Percentiles rank a stretch among this genome's conserved stretches.
Evolutionary conservation across 495 filamentous ascomycete genomes (phyloP).

Genomic region (Penicillium waksmanii): DNA sequence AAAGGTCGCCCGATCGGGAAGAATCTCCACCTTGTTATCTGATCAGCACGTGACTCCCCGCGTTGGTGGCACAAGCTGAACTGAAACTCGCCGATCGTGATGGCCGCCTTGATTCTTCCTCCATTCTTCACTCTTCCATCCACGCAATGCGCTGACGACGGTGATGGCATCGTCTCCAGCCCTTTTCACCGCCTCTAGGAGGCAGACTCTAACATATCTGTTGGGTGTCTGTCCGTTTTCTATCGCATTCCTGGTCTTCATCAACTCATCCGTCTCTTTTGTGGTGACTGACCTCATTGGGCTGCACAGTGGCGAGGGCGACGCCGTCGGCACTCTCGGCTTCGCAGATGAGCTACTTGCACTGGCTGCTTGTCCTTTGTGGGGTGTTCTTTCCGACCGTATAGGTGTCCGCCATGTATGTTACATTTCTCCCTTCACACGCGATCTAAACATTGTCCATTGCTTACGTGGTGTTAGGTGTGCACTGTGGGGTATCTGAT

Average conservation of each 20-base stretch:
- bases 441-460: slow-evolving; percentile 5
- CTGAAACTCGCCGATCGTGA: slow-evolving; percentile 2
- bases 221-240: slow-evolving; percentile 90
- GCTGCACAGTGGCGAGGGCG: slow-evolving; percentile 73
- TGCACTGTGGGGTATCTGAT: slow-evolving; percentile 78
- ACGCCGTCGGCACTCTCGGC: slow-evolving; percentile 90
- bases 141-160: slow-evolving; percentile 21
- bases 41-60: slow-evolving; percentile 31
- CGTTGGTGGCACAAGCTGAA: slow-evolving; percentile 13
- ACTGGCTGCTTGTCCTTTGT: slow-evolving; percentile 84
- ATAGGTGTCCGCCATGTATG: slow-evolving; percentile 75
- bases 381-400: slow-evolving; percentile 90
- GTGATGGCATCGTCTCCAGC: slow-evolving; percentile 41
- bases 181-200: slow-evolving; percentile 64
- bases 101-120: slow-evolving; percentile 10
- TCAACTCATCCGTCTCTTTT: slow-evolving; percentile 92
- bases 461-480: slow-evolving; percentile 49
- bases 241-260: slow-evolving; percentile 96
- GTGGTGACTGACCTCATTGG: slow-evolving; percentile 91
- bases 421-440: background rate
- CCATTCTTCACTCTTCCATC: slow-evolving; percentile 1
- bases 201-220: slow-evolving; percentile 84
- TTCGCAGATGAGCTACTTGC: slow-evolving; percentile 96
- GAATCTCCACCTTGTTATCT: slow-evolving; percentile 23
- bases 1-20: background rate